These are phyloP conservation scores for Phaseolus lunatus DNA, from an alignment of 306 rosid species.

Conservation along the genomic window DNA sequence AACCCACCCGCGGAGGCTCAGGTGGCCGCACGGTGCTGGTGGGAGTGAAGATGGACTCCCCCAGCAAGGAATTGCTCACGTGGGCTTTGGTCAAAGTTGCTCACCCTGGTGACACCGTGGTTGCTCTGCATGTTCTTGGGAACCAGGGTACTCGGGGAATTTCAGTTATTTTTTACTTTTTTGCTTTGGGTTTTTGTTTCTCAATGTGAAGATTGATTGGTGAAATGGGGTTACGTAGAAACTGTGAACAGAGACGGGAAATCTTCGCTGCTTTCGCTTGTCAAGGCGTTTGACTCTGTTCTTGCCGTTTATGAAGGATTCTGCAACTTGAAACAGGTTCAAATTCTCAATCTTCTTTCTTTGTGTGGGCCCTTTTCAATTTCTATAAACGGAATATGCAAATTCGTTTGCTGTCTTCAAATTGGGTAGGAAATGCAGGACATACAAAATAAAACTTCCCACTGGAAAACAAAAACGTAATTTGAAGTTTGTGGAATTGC, in stretches of 20 bases:
- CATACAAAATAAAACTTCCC: background rate
- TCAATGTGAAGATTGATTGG: conserved; percentile 38
- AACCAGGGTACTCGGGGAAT: conserved; percentile 57
- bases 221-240: conserved; percentile 58
- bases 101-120: conserved; percentile 79
- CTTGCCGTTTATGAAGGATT: conserved; percentile 93
- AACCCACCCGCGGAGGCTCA: conserved; percentile 46
- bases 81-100: conserved; percentile 98
- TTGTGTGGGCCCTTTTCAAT: conserved; percentile 4
- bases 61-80: conserved; percentile 84
- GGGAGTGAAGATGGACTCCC: conserved; percentile 82
- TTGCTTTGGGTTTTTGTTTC: conserved; percentile 11
- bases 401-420: conserved; percentile 17
- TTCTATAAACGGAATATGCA: background rate
- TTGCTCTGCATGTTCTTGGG: conserved; percentile 90
- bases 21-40: conserved; percentile 73
- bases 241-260: conserved; percentile 80
- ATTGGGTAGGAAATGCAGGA: conserved; percentile 41
- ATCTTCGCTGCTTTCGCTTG: conserved; percentile 85
- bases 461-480: background rate
- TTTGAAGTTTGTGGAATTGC: conserved; percentile 1
- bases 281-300: conserved; percentile 93
- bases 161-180: background rate
- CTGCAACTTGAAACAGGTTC: conserved; percentile 95
- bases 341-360: conserved; percentile 19